Evolutionary conservation across 108 stramenopile genomes (phyloP), one percentile per base, ranked within the genome.

Genomic region (Schizochytrium sp.): DNA sequence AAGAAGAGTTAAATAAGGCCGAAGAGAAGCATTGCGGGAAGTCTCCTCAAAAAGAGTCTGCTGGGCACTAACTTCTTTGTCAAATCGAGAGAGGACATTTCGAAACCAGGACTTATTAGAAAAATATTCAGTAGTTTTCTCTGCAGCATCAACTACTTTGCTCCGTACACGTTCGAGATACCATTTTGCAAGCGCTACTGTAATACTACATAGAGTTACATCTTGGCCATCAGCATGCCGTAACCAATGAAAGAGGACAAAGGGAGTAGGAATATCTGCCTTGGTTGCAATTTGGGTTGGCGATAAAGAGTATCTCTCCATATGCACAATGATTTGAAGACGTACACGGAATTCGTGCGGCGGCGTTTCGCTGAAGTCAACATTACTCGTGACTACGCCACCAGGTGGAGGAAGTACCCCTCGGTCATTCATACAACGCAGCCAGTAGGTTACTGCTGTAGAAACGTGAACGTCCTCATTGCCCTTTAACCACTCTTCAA

Each of bases 51-150:
- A 69, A 8, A 44, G 42, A 38, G 40, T 38, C 64, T 69, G 64
- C 12, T 69, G 12, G 64, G 42, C 42, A 8, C 40, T 69, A 8
- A 69, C 64, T 8, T 12, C 28, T 38, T 44, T 38, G 64, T 7
- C 7, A 7, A 44, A 44, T 44, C 44, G 64, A 15, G 42, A 69
- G 28, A 69, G 64, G 1, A 44, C 64, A 44, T 38, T 44, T 7
- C 64, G 64, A 15, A 69, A 69, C 64, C 64, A 69, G 64, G 64
- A 28, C 64, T 69, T 69, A 44, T 69, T 69, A 5, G 42, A 7
- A 38, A 44, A 44, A 2, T 69, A 69, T 44, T 69, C 64, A 5
- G 7, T 38, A 7, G 64, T 69, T 1, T 44, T 44, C 2, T 69
- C 64, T 8, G 64, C 64, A 8, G 64, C 42, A 15, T 15, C 7